Conservation (phyloP, 2,329 filamentous ascomycete genomes). For the Penicillium sp. region DNA sequence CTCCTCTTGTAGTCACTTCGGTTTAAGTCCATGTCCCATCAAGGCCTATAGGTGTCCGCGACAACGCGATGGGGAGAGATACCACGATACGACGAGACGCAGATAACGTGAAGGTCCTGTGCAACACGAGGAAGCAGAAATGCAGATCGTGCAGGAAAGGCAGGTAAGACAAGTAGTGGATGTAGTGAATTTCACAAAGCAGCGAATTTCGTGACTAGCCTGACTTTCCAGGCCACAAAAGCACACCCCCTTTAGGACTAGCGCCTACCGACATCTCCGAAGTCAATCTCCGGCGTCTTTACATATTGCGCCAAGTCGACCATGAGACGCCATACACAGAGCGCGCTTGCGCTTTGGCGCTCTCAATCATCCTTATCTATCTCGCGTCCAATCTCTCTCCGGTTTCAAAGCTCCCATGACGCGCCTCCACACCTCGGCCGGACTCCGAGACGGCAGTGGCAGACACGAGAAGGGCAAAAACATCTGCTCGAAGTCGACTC, state of each 20-base stretch:
- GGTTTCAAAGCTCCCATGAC: slow-evolving; percentile 8
- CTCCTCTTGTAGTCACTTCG: not conserved
- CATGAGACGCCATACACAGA: slow-evolving; percentile 9
- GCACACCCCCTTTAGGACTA: not conserved
- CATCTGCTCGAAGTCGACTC: slow-evolving; percentile 32
- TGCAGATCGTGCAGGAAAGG: too few species aligned
- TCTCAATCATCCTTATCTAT: not conserved
- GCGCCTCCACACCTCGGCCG: not conserved
- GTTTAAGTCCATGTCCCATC: not conserved
- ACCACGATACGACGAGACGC: too few species aligned
- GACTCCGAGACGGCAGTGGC: not conserved
- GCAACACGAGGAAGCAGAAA: too few species aligned
- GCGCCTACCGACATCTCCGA: not conserved
- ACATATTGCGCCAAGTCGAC: not conserved
- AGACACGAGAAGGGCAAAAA: slow-evolving; percentile 1
- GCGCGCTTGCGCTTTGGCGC: not conserved
- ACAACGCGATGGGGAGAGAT: too few species aligned
- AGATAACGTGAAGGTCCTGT: too few species aligned
- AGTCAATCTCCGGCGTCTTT: not conserved
- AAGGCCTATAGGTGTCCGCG: too few species aligned
- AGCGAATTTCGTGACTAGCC: not conserved
- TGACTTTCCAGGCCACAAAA: not conserved
- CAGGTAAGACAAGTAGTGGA: not conserved
- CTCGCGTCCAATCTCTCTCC: not conserved
- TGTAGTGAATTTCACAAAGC: not conserved